A percentile compares a stretch with the other conserved stretches of the same genome.
Conservation (phyloP, 805 yeast genomes). For the Grigorovia transvaalensis region DNA sequence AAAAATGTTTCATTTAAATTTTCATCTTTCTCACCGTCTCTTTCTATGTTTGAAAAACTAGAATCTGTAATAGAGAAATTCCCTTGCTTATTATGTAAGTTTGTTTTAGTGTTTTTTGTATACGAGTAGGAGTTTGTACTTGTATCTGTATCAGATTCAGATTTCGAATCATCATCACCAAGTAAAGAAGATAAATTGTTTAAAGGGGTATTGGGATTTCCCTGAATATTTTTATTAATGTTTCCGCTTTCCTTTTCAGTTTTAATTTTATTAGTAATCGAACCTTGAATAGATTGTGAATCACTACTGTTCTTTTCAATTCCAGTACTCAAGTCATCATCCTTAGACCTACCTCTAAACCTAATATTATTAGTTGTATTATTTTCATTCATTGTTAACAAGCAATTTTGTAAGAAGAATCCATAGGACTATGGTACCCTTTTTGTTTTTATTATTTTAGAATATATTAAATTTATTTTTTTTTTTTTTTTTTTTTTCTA, state of each 20-base stretch:
- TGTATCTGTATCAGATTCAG: background rate
- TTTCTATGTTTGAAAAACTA: no score
- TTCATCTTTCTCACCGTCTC: background rate
- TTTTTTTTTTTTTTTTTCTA: no score
- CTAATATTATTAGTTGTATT: background rate
- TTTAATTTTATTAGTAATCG: background rate
- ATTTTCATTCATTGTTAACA: background rate
- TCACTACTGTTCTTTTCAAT: no score
- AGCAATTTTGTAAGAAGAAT: background rate
- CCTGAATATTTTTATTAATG: background rate
- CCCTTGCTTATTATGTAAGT: no score
- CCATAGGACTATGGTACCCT: background rate
- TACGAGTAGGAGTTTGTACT: background rate
- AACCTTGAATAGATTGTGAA: no score
- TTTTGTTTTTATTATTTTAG: background rate
- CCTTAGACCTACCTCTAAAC: background rate
- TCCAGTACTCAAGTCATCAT: background rate
- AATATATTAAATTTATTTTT: no score
- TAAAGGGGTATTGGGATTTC: background rate
- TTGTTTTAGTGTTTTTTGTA: no score
- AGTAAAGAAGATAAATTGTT: background rate
- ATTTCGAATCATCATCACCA: background rate
- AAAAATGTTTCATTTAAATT: background rate
- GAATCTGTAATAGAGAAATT: no score
- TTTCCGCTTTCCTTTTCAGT: background rate